A percentile compares a stretch with the other conserved stretches of the same genome.
Conservation (phyloP, 2,329 filamentous ascomycete species). For the Cercospora brassicicola region DNA sequence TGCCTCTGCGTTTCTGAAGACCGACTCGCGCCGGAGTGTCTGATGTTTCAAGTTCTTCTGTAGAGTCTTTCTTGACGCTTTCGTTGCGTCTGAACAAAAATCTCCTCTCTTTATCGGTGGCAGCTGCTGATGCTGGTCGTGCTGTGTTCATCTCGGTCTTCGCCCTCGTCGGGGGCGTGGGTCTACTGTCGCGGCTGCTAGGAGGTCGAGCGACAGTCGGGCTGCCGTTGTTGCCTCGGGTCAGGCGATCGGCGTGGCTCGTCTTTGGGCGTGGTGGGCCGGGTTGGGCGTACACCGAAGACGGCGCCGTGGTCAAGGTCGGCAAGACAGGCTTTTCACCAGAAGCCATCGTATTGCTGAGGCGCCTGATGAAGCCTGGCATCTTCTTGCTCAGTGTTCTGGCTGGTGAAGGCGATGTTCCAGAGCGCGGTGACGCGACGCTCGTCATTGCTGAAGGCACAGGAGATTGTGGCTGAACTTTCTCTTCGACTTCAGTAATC, state of each 20-base stretch:
- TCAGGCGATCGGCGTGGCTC: conserved; percentile 23
- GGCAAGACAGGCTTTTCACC: conserved; percentile 23
- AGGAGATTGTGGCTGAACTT: conserved; percentile 18
- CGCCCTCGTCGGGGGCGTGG: conserved; percentile 16
- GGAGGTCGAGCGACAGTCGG: conserved; percentile 11
- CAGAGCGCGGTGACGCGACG: conserved; percentile 19
- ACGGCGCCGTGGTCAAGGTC: conserved; percentile 26
- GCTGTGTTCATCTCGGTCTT: conserved; percentile 20
- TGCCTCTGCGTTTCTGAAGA: conserved; percentile 25
- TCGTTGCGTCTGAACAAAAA: conserved; percentile 25
- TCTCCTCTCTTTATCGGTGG: conserved; percentile 19
- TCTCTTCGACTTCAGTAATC: conserved; percentile 23
- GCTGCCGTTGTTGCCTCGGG: conserved; percentile 2
- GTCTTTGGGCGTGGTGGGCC: conserved; percentile 25
- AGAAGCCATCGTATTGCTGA: conserved; percentile 32
- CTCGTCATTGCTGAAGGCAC: conserved; percentile 9
- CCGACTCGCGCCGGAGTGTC: conserved; percentile 8
- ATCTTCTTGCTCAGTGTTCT: conserved; percentile 34
- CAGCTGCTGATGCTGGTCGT: conserved; percentile 22
- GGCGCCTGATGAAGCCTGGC: conserved; percentile 37
- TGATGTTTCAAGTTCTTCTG: background rate
- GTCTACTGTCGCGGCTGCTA: conserved; percentile 19
- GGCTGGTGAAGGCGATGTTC: conserved; percentile 30
- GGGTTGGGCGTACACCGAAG: conserved; percentile 23
- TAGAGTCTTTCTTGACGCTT: conserved; percentile 18